phyloP scores from a whole-genome alignment of 2,329 filamentous ascomycete genomes.

The Fusarium temperatum region DNA sequence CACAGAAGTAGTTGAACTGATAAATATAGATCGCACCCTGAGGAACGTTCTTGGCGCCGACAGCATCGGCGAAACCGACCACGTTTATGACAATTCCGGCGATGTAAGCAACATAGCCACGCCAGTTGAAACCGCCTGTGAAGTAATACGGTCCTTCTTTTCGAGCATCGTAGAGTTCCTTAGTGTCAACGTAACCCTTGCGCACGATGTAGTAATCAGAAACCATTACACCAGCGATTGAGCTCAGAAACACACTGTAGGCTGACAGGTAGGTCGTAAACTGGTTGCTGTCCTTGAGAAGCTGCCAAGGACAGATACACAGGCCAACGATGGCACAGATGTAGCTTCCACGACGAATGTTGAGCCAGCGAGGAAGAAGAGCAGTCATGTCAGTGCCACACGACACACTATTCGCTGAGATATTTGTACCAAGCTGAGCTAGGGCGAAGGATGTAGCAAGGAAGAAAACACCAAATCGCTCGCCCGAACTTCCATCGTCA shows the following conservation, averaged over 20 bases:
- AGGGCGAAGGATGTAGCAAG: slow-evolving; percentile 77
- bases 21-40: slow-evolving; percentile 85
- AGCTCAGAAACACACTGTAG: slow-evolving; percentile 93
- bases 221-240: slow-evolving; percentile 91
- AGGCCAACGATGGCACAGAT: slow-evolving; percentile 82
- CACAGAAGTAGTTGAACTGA: slow-evolving; percentile 89
- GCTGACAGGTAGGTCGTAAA: slow-evolving; percentile 93
- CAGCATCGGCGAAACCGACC: slow-evolving; percentile 86
- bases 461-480: slow-evolving; percentile 80
- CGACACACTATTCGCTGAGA: slow-evolving; percentile 72
- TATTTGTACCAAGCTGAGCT: slow-evolving; percentile 86
- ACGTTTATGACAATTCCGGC: slow-evolving; percentile 88
- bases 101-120: slow-evolving; percentile 84
- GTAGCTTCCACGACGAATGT: slow-evolving; percentile 87
- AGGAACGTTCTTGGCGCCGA: slow-evolving; percentile 73
- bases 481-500: slow-evolving; percentile 71
- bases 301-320: slow-evolving; percentile 87
- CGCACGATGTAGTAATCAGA: slow-evolving; percentile 89
- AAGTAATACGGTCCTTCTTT: slow-evolving; percentile 77
- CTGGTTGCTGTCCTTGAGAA: slow-evolving; percentile 78
- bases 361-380: slow-evolving; percentile 80
- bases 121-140: slow-evolving; percentile 79
- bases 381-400: slow-evolving; percentile 85
- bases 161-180: slow-evolving; percentile 79
- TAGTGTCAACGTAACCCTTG: slow-evolving; percentile 80